Evolutionary conservation across 495 filamentous ascomycete species (phyloP).

Genomic region (Aspergillus affinis): DNA sequence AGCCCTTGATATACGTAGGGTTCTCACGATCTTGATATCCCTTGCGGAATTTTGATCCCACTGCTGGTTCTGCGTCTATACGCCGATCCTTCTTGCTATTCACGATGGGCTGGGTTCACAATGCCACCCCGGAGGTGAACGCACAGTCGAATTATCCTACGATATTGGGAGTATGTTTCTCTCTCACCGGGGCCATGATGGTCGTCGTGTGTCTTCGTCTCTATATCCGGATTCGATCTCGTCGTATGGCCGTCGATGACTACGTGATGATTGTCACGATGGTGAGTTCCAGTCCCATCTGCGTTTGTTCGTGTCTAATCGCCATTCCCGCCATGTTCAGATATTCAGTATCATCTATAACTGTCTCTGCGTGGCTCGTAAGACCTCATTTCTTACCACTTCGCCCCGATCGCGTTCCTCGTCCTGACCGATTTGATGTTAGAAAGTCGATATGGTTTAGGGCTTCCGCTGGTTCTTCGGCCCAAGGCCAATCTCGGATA

Average conservation of each 20-base stretch:
- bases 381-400: slow-evolving; percentile 12
- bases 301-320: not conserved
- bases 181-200: slow-evolving; percentile 40
- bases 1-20: not conserved
- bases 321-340: slow-evolving; percentile 12
- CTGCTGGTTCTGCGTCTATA: not conserved
- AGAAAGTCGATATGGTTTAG: slow-evolving; percentile 56
- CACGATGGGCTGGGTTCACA: slow-evolving; percentile 46
- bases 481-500: slow-evolving; percentile 37
- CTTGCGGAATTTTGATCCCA: not conserved
- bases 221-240: slow-evolving; percentile 31
- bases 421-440: not conserved
- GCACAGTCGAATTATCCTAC: slow-evolving; percentile 39
- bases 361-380: slow-evolving; percentile 50
- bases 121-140: slow-evolving; percentile 40
- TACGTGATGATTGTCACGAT: slow-evolving; percentile 47
- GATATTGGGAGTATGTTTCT: slow-evolving; percentile 47
- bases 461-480: slow-evolving; percentile 41
- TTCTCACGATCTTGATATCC: not conserved
- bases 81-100: not conserved
- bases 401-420: slow-evolving; percentile 5
- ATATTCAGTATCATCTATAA: slow-evolving; percentile 50
- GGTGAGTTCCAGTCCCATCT: slow-evolving; percentile 24
- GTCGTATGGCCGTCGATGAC: slow-evolving; percentile 45
- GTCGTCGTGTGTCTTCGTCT: slow-evolving; percentile 36